These are phyloP conservation scores for Diatrype stigma DNA, from an alignment of 2,329 filamentous ascomycete genomes.

Conservation along the genomic window DNA sequence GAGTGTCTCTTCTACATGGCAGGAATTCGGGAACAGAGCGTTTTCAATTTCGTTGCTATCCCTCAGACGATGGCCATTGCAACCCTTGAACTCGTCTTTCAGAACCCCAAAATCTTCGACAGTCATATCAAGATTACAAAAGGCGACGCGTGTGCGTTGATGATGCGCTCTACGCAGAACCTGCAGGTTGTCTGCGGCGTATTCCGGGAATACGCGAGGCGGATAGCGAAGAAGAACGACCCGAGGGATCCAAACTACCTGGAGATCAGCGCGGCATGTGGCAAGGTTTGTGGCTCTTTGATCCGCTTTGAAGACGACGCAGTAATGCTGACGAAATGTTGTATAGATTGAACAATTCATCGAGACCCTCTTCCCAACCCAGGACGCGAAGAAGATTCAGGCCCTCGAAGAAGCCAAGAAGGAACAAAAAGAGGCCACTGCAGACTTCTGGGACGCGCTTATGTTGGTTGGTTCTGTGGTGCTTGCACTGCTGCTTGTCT, in stretches of 20 bases:
- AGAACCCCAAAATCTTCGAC: conserved; percentile 81
- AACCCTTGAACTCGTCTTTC: conserved; percentile 86
- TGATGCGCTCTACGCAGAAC: conserved; percentile 92
- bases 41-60: conserved; percentile 98
- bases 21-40: conserved; percentile 88
- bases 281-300: conserved; percentile 54
- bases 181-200: conserved; percentile 74
- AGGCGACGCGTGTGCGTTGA: conserved; percentile 84
- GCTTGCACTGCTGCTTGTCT: conserved; percentile 65
- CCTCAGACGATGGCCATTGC: conserved; percentile 97
- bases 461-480: conserved; percentile 66
- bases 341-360: conserved; percentile 88
- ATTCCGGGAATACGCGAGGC: conserved; percentile 72
- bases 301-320: background rate
- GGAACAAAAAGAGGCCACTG: conserved; percentile 34
- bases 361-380: conserved; percentile 83
- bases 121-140: conserved; percentile 95
- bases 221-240: conserved; percentile 91
- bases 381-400: conserved; percentile 62
- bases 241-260: conserved; percentile 89
- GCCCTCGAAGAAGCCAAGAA: conserved; percentile 32
- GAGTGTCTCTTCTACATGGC: conserved; percentile 98
- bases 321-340: conserved; percentile 4
- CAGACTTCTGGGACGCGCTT: conserved; percentile 53
- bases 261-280: conserved; percentile 86